Conservation (phyloP, 805 yeast species). For the Lipomyces chichibuensis region DNA sequence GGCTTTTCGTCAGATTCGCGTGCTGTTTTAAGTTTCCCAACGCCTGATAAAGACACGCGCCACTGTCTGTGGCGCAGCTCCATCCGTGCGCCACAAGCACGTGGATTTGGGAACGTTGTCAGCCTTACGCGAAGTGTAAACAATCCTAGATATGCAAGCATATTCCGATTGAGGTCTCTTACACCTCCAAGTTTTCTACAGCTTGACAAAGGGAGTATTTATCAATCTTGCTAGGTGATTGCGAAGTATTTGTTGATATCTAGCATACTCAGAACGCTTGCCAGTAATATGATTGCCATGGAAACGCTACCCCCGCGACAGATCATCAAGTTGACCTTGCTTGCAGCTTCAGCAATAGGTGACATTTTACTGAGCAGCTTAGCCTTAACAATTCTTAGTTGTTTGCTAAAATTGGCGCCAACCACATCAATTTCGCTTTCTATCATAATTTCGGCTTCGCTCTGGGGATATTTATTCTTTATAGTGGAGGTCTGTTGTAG, state of each 20-base stretch:
- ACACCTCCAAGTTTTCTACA: neutral
- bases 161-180: neutral
- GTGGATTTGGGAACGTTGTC: neutral
- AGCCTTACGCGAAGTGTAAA: neutral
- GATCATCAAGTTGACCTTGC: neutral
- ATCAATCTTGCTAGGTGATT: neutral
- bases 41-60: neutral
- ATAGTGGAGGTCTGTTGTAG: constrained; percentile 20
- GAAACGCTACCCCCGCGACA: constrained; percentile 9
- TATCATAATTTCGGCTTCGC: constrained; percentile 18
- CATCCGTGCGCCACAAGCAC: neutral
- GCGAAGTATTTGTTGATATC: neutral
- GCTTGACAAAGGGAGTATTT: no score
- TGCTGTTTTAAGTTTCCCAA: neutral
- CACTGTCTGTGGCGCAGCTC: neutral
- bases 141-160: no score
- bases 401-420: neutral
- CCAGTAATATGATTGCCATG: neutral
- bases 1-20: neutral
- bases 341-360: constrained; percentile 1
- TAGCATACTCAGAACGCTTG: neutral
- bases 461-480: constrained; percentile 29
- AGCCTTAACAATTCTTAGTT: neutral
- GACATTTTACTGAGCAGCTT: constrained; percentile 13
- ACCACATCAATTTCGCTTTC: constrained; percentile 1